A percentile compares a stretch with the other conserved stretches of the same genome.
Evolutionary conservation across 1,284 basidiomycete genomes (phyloP).

Genomic region (Cutaneotrichosporon sp.): DNA sequence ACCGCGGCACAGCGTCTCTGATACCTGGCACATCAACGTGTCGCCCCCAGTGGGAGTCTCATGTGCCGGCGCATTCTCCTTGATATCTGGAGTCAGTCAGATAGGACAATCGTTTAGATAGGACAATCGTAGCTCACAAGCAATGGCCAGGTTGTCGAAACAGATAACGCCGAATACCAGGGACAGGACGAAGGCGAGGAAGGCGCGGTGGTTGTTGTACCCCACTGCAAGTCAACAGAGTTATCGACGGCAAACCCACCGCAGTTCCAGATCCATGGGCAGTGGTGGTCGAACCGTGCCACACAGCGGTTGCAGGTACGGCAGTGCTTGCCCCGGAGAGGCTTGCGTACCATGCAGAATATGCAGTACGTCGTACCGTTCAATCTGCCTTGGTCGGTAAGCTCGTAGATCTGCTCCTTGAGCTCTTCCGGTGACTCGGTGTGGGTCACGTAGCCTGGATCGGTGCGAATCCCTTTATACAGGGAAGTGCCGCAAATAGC

Average conservation of each 20-base stretch:
- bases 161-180: conserved; percentile 73
- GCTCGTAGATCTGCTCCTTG: conserved; percentile 79
- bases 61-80: conserved; percentile 47
- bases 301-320: conserved; percentile 85
- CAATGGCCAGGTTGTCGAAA: conserved; percentile 76
- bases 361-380: conserved; percentile 97
- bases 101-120: too few species aligned
- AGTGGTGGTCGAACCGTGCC: conserved; percentile 87
- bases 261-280: conserved; percentile 99
- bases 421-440: conserved; percentile 67
- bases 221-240: conserved; percentile 61
- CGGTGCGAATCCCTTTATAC: conserved; percentile 77
- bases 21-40: conserved; percentile 58
- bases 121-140: conserved; percentile 61
- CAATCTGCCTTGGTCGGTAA: conserved; percentile 77
- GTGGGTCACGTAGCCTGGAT: conserved; percentile 85
- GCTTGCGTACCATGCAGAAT: conserved; percentile 84
- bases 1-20: conserved; percentile 62
- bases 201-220: conserved; percentile 90
- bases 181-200: conserved; percentile 78
- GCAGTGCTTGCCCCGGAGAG: conserved; percentile 92
- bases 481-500: conserved; percentile 80
- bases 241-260: conserved; percentile 53
- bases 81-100: conserved; percentile 35
- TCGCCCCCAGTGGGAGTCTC: conserved; percentile 51